Percentiles rank a stretch among this genome's conserved stretches.
Evolutionary conservation across 2,329 filamentous ascomycete genomes (phyloP).

Genomic region (Colletotrichum siamense): DNA sequence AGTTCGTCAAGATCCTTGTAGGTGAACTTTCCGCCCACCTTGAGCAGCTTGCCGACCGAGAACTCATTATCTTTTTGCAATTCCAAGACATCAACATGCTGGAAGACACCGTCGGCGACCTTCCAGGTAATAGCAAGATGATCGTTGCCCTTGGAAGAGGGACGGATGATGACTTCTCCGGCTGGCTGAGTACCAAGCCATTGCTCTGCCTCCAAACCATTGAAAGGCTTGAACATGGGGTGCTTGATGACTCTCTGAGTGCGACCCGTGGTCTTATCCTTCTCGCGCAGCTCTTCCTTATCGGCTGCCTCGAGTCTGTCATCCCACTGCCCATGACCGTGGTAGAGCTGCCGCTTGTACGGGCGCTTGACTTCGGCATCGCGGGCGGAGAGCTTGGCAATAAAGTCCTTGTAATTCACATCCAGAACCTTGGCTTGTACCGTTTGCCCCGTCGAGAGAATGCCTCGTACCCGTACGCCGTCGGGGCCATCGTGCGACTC

Average conservation of each 20-base stretch:
- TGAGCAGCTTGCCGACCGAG: slow-evolving; percentile 84
- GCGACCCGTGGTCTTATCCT: slow-evolving; percentile 83
- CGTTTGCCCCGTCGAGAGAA: slow-evolving; percentile 82
- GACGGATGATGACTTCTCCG: slow-evolving; percentile 93
- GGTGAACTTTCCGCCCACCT: slow-evolving; percentile 85
- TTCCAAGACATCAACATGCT: slow-evolving; percentile 97
- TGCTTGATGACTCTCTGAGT: slow-evolving; percentile 97
- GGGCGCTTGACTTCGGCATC: slow-evolving; percentile 81
- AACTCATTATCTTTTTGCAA: slow-evolving; percentile 98
- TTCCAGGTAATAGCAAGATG: slow-evolving; percentile 98
- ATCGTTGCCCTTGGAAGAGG: slow-evolving; percentile 93
- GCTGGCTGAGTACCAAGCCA: slow-evolving; percentile 85
- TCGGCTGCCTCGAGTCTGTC: slow-evolving; percentile 80
- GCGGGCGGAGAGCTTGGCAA: slow-evolving; percentile 82
- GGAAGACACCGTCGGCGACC: slow-evolving; percentile 93
- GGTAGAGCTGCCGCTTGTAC: slow-evolving; percentile 72
- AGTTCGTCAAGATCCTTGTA: slow-evolving; percentile 97
- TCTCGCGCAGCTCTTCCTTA: slow-evolving; percentile 82
- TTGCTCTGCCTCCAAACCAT: slow-evolving; percentile 89
- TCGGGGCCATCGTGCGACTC: slow-evolving; percentile 83
- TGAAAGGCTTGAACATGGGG: slow-evolving; percentile 93
- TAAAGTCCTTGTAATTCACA: slow-evolving; percentile 85
- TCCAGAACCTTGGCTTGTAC: slow-evolving; percentile 87
- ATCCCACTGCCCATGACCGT: slow-evolving; percentile 86
- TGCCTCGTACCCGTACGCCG: slow-evolving; percentile 71